phyloP scores from a whole-genome alignment of 129 eudicot genomes.

The Mikania micrantha region DNA sequence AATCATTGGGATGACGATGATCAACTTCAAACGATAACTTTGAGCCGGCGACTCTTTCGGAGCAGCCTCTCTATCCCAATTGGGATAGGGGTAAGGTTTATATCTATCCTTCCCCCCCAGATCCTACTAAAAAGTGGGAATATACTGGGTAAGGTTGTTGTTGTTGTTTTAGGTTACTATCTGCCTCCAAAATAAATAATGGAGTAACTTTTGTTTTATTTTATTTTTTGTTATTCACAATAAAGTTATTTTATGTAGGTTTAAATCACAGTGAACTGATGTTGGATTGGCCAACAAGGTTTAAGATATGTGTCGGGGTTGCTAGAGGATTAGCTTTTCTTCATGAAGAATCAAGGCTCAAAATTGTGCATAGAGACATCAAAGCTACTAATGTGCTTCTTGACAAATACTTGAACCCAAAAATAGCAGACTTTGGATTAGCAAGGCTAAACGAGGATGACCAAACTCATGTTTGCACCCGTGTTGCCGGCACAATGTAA shows the following conservation, averaged over 20 bases:
- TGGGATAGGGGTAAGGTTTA: too few relatives aligned
- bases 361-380: slow-evolving; percentile 75
- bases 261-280: slow-evolving; percentile 27
- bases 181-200: too few relatives aligned
- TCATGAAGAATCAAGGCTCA: slow-evolving; percentile 74
- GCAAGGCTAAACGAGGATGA: slow-evolving; percentile 62
- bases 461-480: slow-evolving; percentile 60
- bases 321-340: slow-evolving; percentile 73
- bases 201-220: not conserved
- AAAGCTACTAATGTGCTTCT: slow-evolving; percentile 74
- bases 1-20: too few relatives aligned
- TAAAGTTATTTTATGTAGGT: slow-evolving; percentile 22
- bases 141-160: too few relatives aligned
- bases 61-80: too few relatives aligned
- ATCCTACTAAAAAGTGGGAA: too few relatives aligned
- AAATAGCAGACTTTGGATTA: slow-evolving; percentile 76
- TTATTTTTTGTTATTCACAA: not conserved
- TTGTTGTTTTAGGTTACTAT: too few relatives aligned
- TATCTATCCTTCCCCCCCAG: too few relatives aligned
- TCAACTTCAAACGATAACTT: too few relatives aligned
- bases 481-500: slow-evolving; percentile 81
- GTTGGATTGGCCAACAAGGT: slow-evolving; percentile 67
- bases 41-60: too few relatives aligned
- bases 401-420: slow-evolving; percentile 53
- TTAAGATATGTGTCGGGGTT: slow-evolving; percentile 55